Evolutionary conservation across 352 stramenopile genomes (phyloP).

Genomic region (Pythium phragmitis): DNA sequence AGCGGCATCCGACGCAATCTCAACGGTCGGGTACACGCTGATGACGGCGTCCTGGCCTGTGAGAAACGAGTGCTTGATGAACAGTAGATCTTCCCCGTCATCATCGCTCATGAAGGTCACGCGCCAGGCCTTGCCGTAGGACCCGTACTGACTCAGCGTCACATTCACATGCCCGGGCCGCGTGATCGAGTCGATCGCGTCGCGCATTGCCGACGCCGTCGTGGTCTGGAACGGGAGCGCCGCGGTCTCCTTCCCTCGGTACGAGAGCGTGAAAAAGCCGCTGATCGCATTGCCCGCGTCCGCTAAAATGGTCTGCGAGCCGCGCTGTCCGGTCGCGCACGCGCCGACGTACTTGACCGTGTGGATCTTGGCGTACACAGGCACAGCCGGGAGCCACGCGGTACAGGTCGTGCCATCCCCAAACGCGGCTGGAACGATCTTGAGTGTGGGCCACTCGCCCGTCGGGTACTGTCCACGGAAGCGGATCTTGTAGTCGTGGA

Average conservation of each 20-base stretch:
- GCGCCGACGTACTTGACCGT: constrained; percentile 67
- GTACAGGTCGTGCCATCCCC: constrained; percentile 30
- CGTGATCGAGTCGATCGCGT: constrained; percentile 88
- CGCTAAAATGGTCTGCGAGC: constrained; percentile 70
- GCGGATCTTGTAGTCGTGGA: constrained; percentile 69
- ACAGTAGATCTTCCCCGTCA: constrained; percentile 64
- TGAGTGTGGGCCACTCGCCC: constrained; percentile 67
- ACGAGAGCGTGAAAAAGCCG: constrained; percentile 90
- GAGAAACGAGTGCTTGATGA: constrained; percentile 68
- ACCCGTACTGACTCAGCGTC: constrained; percentile 53
- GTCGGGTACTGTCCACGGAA: constrained; percentile 72
- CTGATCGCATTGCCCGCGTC: constrained; percentile 79
- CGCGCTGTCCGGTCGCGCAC: constrained; percentile 45
- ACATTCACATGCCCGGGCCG: constrained; percentile 81
- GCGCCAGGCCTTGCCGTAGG: constrained; percentile 84
- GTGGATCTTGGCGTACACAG: constrained; percentile 57
- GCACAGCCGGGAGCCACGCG: constrained; percentile 40
- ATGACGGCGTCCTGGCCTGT: constrained; percentile 71
- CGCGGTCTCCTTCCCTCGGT: constrained; percentile 75
- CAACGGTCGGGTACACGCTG: constrained; percentile 64
- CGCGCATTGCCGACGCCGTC: constrained; percentile 76
- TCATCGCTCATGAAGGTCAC: constrained; percentile 87
- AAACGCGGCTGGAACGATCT: constrained; percentile 44
- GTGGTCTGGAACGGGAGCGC: constrained; percentile 73
- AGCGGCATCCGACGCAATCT: constrained; percentile 56